These are phyloP conservation scores for Suillus sp. DNA, from an alignment of 768 basidiomycete species.

Conservation along the genomic window DNA sequence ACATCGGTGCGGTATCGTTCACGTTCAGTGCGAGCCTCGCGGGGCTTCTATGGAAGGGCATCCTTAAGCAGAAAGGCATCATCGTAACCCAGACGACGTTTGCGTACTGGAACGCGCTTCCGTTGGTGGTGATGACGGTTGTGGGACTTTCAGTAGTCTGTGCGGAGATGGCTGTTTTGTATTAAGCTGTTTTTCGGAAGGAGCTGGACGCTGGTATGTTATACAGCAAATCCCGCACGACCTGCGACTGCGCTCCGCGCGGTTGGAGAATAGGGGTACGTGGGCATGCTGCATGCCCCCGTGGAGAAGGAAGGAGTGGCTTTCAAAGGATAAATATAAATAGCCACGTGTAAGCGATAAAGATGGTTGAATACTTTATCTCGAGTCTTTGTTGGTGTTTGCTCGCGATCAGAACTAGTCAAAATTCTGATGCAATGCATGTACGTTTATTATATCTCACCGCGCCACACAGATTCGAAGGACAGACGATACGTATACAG, in stretches of 20 bases:
- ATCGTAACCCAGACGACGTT: constrained; percentile 62
- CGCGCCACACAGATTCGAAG: background rate
- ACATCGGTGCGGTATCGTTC: constrained; percentile 89
- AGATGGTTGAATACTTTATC: background rate
- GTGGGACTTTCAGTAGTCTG: constrained; percentile 71
- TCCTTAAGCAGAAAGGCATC: constrained; percentile 75
- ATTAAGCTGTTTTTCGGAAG: constrained; percentile 13
- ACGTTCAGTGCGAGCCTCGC: constrained; percentile 89
- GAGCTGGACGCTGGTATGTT: background rate
- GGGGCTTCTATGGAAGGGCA: constrained; percentile 80
- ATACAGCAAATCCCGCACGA: background rate
- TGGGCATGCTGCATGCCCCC: background rate
- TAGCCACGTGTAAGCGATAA: background rate
- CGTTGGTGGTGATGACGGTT: constrained; percentile 63
- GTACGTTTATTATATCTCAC: background rate
- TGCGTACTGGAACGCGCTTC: constrained; percentile 69
- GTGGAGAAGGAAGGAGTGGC: background rate
- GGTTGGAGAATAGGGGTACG: background rate
- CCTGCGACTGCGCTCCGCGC: background rate
- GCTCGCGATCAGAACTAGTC: background rate
- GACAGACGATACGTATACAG: background rate
- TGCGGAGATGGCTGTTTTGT: constrained; percentile 70
- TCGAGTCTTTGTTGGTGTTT: background rate
- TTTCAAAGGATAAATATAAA: background rate
- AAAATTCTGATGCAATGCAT: background rate